A percentile compares a stretch with the other conserved stretches of the same genome.
Evolutionary conservation across 2,329 filamentous ascomycete species (phyloP).

Genomic region (Metarhizium humberi): DNA sequence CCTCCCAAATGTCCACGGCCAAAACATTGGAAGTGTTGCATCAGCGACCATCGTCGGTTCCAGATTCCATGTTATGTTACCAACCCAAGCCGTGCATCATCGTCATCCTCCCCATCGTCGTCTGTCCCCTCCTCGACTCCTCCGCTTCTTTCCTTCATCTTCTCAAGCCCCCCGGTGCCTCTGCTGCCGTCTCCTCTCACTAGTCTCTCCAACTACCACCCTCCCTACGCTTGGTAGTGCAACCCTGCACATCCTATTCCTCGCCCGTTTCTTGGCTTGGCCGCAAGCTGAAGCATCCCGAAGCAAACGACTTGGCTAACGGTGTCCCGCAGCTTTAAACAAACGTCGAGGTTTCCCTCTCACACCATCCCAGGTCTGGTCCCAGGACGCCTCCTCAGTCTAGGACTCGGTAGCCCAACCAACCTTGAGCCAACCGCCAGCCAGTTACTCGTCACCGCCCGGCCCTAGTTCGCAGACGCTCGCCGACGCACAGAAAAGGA

Average conservation of each 20-base stretch:
- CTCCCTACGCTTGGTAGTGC: background rate
- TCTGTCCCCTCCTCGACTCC: no score
- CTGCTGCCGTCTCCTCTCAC: background rate
- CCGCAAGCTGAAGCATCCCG: background rate
- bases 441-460: conserved; percentile 13
- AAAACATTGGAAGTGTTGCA: background rate
- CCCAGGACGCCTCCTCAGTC: background rate
- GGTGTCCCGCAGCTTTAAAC: background rate
- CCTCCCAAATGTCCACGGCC: background rate
- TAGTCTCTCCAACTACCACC: background rate
- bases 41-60: background rate
- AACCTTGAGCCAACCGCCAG: background rate
- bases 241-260: background rate
- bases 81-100: background rate
- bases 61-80: background rate
- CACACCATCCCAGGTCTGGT: background rate
- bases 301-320: conserved; percentile 1
- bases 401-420: background rate
- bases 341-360: background rate
- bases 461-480: background rate
- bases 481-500: background rate
- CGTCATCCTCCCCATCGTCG: no score
- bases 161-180: background rate
- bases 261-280: background rate
- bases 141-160: background rate